Base-by-base conservation (phyloP, 305 asterid species). In the Fraxinus albicans region DNA sequence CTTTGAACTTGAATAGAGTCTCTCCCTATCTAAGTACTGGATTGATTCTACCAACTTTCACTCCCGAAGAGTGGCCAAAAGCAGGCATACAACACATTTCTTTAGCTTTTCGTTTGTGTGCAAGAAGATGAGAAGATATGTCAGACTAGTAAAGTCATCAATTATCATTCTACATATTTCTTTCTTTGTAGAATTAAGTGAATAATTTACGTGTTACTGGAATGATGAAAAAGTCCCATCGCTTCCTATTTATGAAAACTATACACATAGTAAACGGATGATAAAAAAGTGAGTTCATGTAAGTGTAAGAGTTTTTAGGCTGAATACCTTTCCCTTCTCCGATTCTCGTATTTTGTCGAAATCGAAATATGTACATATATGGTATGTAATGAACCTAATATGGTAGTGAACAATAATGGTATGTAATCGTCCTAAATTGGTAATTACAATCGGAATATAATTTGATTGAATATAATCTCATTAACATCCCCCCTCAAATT, bases 1-100 rank as follows among this genome's bases (percentile, higher is more conserved):
- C 60, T 70, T 78, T 3, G 72, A 82, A 33, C 42, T 40, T 65
- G 34, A 82, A 77, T 25, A 82, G 81, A 40, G 73, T 67, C 81
- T 82, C 72, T 77, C 81, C 40, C 38, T 77, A 13, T 40, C 85
- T 15, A 29, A 4, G 67, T 85, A 47, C 19, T 55, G 35, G 55
- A 44, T 12, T 44, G 79, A 80, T 34, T 55, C 17, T 63, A 23
- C 7, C 42, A 1, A 1, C 67, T 38, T 25, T 40, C 17, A 25
- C 42, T 23, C 23, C 6, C 8, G 9, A 1, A 21, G 53, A 63
- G 17, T 63, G 82, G 13, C 58, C 81, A 1, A 35, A 73, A n/a
- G 42, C 36, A 42, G 15, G 50, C 50, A 44, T 44, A 10, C 17
- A 44, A 13, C 55, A 44, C 55, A 44, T 12, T 44, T 44, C 17